These are phyloP conservation scores for Russula sp. DNA, from an alignment of 768 basidiomycete species.

Conservation along the genomic window DNA sequence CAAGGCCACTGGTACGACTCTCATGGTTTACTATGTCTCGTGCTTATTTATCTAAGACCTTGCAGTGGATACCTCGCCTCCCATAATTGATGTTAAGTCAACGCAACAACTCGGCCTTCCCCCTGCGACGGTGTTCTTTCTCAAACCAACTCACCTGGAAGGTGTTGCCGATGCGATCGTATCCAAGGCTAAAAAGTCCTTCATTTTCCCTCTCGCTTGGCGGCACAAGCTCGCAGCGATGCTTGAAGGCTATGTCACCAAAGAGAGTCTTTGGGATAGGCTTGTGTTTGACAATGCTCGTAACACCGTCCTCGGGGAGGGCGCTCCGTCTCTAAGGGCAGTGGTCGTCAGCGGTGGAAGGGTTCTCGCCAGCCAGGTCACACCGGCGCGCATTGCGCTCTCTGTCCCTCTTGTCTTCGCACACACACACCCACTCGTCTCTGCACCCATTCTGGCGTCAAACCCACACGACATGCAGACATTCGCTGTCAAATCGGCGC, in stretches of 20 bases:
- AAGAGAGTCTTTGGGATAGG: slow-evolving; percentile 82
- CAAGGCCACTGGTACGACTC: slow-evolving; percentile 39
- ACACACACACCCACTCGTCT: slow-evolving; percentile 54
- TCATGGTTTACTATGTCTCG: not conserved
- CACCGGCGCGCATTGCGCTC: slow-evolving; percentile 64
- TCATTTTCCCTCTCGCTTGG: slow-evolving; percentile 60
- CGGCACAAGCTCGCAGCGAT: slow-evolving; percentile 72
- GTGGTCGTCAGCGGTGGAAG: slow-evolving; percentile 65
- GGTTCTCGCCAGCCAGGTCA: slow-evolving; percentile 45
- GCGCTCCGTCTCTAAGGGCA: slow-evolving; percentile 57
- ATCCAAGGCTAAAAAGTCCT: slow-evolving; percentile 46
- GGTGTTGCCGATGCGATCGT: slow-evolving; percentile 49
- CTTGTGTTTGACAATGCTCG: slow-evolving; percentile 68
- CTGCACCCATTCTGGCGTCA: slow-evolving; percentile 75
- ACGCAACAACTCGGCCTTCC: slow-evolving; percentile 51
- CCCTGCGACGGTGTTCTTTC: slow-evolving; percentile 74
- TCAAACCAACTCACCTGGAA: slow-evolving; percentile 56
- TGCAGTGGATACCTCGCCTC: slow-evolving; percentile 22
- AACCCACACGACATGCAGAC: slow-evolving; percentile 84
- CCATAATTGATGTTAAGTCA: slow-evolving; percentile 45
- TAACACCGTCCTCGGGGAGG: slow-evolving; percentile 50
- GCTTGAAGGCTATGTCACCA: slow-evolving; percentile 66
- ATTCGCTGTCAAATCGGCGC: slow-evolving; percentile 35
- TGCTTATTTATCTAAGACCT: not conserved
- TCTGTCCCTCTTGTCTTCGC: slow-evolving; percentile 70